Evolutionary conservation across 2,329 filamentous ascomycete genomes (phyloP).

Genomic region (Cladosporium sp.): DNA sequence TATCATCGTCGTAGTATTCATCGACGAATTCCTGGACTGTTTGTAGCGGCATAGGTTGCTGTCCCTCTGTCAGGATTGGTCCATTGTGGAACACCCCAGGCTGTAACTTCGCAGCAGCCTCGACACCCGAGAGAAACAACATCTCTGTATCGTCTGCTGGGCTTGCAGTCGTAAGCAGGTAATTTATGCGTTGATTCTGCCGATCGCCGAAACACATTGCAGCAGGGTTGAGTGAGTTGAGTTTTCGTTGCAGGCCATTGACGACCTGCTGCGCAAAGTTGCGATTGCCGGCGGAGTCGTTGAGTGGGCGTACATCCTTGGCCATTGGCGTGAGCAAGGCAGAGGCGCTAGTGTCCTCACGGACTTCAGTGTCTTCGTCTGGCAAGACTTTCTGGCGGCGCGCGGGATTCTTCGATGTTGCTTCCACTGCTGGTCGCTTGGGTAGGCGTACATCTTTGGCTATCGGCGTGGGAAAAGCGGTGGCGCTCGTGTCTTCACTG

Average conservation of each 20-base stretch:
- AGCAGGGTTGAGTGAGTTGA: not conserved
- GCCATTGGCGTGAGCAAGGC: too few relatives aligned
- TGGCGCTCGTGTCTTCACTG: too few relatives aligned
- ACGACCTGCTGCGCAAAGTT: constrained; percentile 4
- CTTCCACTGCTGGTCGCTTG: not conserved
- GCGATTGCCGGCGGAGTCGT: not conserved
- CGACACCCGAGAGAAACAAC: constrained; percentile 26
- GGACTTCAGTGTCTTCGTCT: not conserved
- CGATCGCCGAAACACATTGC: constrained; percentile 3
- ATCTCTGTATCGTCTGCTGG: constrained; percentile 27
- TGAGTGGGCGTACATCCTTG: not conserved
- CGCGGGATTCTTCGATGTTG: not conserved
- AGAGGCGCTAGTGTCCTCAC: not conserved
- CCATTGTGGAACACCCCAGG: constrained; percentile 28
- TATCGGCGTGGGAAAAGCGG: too few relatives aligned
- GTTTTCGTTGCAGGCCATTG: not conserved
- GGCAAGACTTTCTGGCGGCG: not conserved
- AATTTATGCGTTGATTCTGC: constrained; percentile 3
- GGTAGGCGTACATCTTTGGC: too few relatives aligned
- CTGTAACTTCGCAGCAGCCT: constrained; percentile 26
- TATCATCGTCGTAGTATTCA: constrained; percentile 35
- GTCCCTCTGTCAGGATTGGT: constrained; percentile 31
- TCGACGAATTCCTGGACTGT: constrained; percentile 29
- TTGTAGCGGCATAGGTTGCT: constrained; percentile 32
- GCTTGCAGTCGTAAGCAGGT: constrained; percentile 28